Evolutionary conservation across 164 flowering plant genomes (phyloP).

Genomic region (Vitis cinerea): DNA sequence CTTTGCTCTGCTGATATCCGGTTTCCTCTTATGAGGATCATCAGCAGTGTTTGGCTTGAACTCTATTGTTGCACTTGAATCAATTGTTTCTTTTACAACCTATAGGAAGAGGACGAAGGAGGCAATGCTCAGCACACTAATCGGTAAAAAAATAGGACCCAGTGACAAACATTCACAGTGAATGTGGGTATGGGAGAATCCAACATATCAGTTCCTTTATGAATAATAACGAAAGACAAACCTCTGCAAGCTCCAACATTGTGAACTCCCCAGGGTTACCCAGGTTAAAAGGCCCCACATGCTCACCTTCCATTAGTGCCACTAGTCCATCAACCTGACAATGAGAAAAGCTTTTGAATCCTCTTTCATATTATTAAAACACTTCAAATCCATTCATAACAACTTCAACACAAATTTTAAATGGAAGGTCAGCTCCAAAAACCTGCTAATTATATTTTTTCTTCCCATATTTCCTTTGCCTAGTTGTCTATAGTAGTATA

Average conservation of each 20-base stretch:
- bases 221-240: constrained; percentile 21
- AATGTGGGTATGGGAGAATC: too few relatives aligned
- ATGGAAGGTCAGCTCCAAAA: not conserved
- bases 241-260: constrained; percentile 96
- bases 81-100: constrained; percentile 85
- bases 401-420: too few relatives aligned
- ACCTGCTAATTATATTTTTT: not conserved
- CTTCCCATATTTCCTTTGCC: too few relatives aligned
- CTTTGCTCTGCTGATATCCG: constrained; percentile 87
- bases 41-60: constrained; percentile 82
- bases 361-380: not conserved
- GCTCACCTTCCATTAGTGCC: constrained; percentile 87
- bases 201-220: too few relatives aligned
- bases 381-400: not conserved
- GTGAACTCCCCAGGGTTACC: constrained; percentile 97
- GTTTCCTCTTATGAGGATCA: constrained; percentile 93
- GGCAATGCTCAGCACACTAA: not conserved
- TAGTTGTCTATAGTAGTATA: too few relatives aligned
- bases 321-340: constrained; percentile 82
- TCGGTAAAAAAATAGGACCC: not conserved
- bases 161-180: too few relatives aligned
- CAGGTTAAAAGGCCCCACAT: constrained; percentile 87
- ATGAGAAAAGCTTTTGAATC: not conserved
- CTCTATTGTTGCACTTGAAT: constrained; percentile 78
- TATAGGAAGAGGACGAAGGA: constrained; percentile 12